Evolutionary conservation across 306 rosid genomes (phyloP).

Genomic region (Comarum palustre): DNA sequence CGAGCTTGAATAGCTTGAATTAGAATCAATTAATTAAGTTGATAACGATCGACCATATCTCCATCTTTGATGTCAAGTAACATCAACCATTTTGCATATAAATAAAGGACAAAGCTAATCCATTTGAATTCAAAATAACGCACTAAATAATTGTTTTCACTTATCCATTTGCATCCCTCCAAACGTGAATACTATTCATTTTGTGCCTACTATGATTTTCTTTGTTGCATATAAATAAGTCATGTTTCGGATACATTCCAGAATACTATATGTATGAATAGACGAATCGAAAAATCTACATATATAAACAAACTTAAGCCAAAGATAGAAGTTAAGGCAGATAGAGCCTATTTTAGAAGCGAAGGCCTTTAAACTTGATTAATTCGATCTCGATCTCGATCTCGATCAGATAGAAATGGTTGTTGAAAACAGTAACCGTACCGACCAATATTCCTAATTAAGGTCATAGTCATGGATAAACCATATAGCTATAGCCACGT

Average conservation of each 20-base stretch:
- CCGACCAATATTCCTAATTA: slow-evolving; percentile 7
- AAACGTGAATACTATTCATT: too few species aligned
- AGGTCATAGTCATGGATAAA: slow-evolving; percentile 30
- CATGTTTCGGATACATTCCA: too few species aligned
- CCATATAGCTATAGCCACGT: not conserved
- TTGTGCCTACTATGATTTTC: too few species aligned
- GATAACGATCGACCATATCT: not conserved
- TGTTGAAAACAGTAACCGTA: slow-evolving; percentile 50
- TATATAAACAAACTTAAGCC: too few species aligned
- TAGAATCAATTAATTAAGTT: not conserved
- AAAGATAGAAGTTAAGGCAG: not conserved
- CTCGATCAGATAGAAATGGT: slow-evolving; percentile 49
- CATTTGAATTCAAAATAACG: not conserved
- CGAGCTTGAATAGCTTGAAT: not conserved
- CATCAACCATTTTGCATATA: not conserved
- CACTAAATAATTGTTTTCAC: not conserved
- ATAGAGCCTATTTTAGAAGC: not conserved
- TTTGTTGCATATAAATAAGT: too few species aligned
- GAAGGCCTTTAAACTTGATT: not conserved
- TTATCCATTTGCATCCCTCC: too few species aligned
- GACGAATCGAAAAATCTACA: not conserved
- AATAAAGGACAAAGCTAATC: not conserved
- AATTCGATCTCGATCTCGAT: too few species aligned
- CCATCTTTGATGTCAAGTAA: not conserved
- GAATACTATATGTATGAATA: not conserved